Percentiles rank a stretch among this genome's conserved stretches.
Conservation (phyloP, 176 grass and related monocot genomes). For the Oryza punctata region DNA sequence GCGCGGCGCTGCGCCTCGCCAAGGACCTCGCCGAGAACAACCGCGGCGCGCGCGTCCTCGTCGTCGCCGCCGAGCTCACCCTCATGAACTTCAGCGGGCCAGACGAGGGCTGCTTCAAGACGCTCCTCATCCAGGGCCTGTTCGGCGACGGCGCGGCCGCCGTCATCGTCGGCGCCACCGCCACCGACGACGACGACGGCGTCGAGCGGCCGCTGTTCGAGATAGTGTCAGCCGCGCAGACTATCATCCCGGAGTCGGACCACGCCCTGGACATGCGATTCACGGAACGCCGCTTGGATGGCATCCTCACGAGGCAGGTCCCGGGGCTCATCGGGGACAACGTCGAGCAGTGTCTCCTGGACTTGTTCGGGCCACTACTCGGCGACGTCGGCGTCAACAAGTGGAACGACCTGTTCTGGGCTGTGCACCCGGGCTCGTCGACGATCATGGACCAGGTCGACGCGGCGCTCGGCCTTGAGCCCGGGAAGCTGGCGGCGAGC, state of each 20-base stretch:
- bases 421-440: conserved; percentile 34
- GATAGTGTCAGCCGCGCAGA: conserved; percentile 41
- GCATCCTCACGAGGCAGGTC: conserved; percentile 18
- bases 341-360: conserved; percentile 42
- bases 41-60: too few species aligned
- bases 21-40: too few species aligned
- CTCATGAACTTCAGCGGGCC: too few species aligned
- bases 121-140: conserved; percentile 44
- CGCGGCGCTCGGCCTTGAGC: conserved; percentile 28
- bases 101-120: not conserved
- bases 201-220: conserved; percentile 2
- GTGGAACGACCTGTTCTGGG: conserved; percentile 55
- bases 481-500: conserved; percentile 27
- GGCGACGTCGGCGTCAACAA: not conserved
- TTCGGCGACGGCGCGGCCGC: conserved; percentile 33
- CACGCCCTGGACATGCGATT: conserved; percentile 37
- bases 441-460: conserved; percentile 42
- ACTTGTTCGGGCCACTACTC: too few species aligned
- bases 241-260: conserved; percentile 40
- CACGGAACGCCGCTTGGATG: conserved; percentile 23
- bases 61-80: too few species aligned
- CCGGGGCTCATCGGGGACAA: conserved; percentile 25
- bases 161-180: not conserved
- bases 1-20: too few species aligned
- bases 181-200: not conserved